Evolutionary conservation across 1,284 basidiomycete species (phyloP).

Genomic region (Coriolopsis trogii): DNA sequence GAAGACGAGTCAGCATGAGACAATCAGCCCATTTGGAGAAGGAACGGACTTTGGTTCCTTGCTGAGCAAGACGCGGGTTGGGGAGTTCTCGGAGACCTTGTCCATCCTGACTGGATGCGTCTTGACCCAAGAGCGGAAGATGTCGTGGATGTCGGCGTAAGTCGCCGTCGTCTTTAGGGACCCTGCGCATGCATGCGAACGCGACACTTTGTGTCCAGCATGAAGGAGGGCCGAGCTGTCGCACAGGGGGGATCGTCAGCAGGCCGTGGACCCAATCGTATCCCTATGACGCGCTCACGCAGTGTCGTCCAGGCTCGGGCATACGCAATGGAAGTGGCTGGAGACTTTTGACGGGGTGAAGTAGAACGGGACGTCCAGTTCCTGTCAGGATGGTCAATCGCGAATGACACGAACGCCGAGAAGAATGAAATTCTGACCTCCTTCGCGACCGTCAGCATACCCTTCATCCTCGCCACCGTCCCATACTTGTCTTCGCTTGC

Average conservation of each 20-base stretch:
- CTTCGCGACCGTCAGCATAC: conserved; percentile 91
- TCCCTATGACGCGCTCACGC: conserved; percentile 55
- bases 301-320: conserved; percentile 75
- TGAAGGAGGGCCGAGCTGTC: conserved; percentile 85
- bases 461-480: conserved; percentile 86
- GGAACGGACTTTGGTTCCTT: conserved; percentile 66
- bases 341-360: conserved; percentile 88
- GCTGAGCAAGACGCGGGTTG: conserved; percentile 63
- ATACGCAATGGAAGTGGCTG: conserved; percentile 81
- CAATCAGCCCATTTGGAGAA: not conserved
- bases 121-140: conserved; percentile 85
- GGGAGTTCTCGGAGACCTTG: conserved; percentile 74
- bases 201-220: conserved; percentile 82
- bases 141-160: conserved; percentile 75
- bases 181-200: conserved; percentile 88
- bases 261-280: not conserved
- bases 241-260: not conserved
- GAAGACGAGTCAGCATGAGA: not conserved
- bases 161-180: conserved; percentile 91
- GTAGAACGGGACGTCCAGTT: conserved; percentile 84
- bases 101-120: conserved; percentile 83
- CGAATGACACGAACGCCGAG: too few species aligned
- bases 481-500: conserved; percentile 66
- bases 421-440: conserved; percentile 57
- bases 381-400: conserved; percentile 46